Conservation (phyloP, 306 rosid species). For the Cucurbita ficifolia region DNA sequence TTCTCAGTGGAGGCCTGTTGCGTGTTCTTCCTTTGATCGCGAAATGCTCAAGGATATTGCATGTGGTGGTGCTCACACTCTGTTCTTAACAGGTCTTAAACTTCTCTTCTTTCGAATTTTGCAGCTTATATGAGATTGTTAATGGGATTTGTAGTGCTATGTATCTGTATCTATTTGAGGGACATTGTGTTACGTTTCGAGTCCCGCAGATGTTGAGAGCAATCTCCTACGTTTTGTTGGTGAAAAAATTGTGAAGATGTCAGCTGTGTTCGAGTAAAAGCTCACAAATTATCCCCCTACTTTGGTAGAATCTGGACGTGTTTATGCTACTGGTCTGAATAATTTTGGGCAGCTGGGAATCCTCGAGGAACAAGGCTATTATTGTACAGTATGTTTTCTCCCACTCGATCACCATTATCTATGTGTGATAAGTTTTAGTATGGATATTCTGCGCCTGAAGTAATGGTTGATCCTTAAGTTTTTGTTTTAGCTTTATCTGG, state of each 20-base stretch:
- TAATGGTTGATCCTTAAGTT: background rate
- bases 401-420: background rate
- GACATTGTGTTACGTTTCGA: background rate
- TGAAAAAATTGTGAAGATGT: conserved; percentile 23
- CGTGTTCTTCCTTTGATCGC: conserved; percentile 31
- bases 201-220: background rate
- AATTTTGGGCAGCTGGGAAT: conserved; percentile 82
- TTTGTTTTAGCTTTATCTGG: background rate
- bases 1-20: conserved; percentile 72
- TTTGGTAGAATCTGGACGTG: conserved; percentile 54
- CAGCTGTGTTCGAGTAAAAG: conserved; percentile 17
- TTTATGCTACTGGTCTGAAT: conserved; percentile 82
- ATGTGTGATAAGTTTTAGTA: background rate
- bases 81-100: conserved; percentile 62
- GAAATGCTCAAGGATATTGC: conserved; percentile 43
- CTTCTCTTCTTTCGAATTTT: background rate
- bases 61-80: conserved; percentile 96
- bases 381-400: conserved; percentile 35
- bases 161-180: background rate
- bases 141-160: background rate
- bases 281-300: conserved; percentile 32
- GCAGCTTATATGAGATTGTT: background rate
- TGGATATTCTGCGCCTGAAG: background rate
- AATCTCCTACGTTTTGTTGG: background rate
- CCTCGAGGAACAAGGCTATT: conserved; percentile 31